Evolutionary conservation across 2,329 filamentous ascomycete species (phyloP).

Genomic region (Sphaerulina vaccinii): DNA sequence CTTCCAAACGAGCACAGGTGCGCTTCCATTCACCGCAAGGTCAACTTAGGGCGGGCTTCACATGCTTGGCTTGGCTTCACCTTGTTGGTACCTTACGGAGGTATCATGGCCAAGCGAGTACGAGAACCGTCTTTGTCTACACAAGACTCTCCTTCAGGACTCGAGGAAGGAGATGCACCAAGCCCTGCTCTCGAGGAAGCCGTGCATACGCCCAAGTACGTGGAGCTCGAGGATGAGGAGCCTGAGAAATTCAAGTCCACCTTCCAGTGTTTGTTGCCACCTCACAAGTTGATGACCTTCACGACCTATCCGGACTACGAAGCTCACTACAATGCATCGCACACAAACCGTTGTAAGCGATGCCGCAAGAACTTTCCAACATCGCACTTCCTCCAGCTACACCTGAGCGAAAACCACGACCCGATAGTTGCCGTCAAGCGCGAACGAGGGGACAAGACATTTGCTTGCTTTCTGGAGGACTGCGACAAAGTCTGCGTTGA

Average conservation of each 20-base stretch:
- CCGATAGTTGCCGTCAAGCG: constrained; percentile 68
- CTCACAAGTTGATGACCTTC: constrained; percentile 73
- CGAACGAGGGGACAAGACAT: constrained; percentile 86
- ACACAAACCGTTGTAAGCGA: constrained; percentile 80
- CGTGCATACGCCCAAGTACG: constrained; percentile 42
- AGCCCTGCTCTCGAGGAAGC: constrained; percentile 3
- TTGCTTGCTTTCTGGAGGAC: constrained; percentile 82
- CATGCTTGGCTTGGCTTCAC: background rate
- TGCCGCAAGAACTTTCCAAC: constrained; percentile 89
- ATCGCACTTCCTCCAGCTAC: constrained; percentile 72
- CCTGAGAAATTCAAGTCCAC: constrained; percentile 36
- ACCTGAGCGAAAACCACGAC: constrained; percentile 91
- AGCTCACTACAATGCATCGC: constrained; percentile 75
- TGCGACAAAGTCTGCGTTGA: constrained; percentile 84
- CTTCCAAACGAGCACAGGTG: too few relatives aligned
- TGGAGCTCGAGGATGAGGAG: constrained; percentile 54
- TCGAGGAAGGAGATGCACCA: constrained; percentile 28
- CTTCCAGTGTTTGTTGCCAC: constrained; percentile 81
- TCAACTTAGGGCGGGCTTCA: background rate
- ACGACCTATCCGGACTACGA: constrained; percentile 77
- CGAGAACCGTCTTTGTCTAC: constrained; percentile 10
- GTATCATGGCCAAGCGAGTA: constrained; percentile 16
- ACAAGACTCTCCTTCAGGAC: constrained; percentile 49
- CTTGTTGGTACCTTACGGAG: background rate
- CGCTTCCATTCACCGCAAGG: background rate